Evolutionary conservation across 768 basidiomycete genomes (phyloP), one percentile per base, ranked within the genome.

Genomic region (Phallus indusiatus): DNA sequence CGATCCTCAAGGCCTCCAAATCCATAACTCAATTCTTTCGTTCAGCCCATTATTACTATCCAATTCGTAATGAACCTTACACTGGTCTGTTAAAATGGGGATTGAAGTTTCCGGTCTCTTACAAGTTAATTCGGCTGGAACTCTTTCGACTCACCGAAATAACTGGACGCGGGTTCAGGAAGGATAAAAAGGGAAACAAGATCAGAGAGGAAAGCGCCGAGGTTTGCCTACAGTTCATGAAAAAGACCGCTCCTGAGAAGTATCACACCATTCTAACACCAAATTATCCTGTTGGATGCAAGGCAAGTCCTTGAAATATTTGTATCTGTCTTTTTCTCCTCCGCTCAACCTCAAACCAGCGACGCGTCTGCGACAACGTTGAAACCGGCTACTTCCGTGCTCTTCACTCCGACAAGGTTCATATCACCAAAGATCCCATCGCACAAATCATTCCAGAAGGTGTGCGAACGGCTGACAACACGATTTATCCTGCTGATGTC

Each of bases 281-380:
- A 5, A 60, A 65, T 36, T 68, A 62, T 47, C 63, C 64, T 21
- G 36, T 68, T 14, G 64, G 54, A 4, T 66, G 64, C 60, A 68
- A 68, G 59, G 61, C 54, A 9, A 3, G 20, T 24, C 17, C 42
- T 14, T 9, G 5, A 33, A 34, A 34, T 11, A 2, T 5, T 10
- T 20, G 7, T 34, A 16, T 21, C 1, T 16, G 6, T 7, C 18
- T 22, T 9, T 24, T n/a, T n/a, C n/a, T 12, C 28, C 22, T 37
- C 33, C 12, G 34, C 36, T 47, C 12, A 22, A 10, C 35, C 36
- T 16, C 11, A 20, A n/a, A 47, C 2, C 7, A 67, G 67, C 63
- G 67, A 2, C 61, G 66, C 16, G 54, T 68, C 4, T 42, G 42
- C n/a, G 60, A 67, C 47, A 66, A 68, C 56, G 21, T 50, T 10